Base-by-base conservation (phyloP, 352 stramenopile species). In the Phytophthora niederhauseri region DNA sequence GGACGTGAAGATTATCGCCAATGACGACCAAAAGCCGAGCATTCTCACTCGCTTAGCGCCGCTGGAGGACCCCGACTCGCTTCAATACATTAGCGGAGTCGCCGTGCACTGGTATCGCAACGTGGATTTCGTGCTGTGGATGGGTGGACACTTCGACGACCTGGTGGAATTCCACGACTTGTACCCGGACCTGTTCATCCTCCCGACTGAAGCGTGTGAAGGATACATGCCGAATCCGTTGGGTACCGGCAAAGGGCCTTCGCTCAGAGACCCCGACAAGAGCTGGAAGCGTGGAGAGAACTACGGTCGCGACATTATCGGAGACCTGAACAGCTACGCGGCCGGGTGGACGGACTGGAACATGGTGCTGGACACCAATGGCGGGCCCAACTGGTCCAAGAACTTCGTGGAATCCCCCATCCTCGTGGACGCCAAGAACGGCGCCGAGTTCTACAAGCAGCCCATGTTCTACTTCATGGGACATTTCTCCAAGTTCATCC, bases 301-400 rank as follows among this genome's bases (percentile, higher is more conserved):
- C 60, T 92, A 95, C 55, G 82, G 75, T 20, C 85, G 89, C 41
- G 89, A 97, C 69, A 95, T 97, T 61, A 89, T 97, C 55, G 78
- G 87, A 55, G 86, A 97, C 67, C 52, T 95, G 7, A 84, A 80
- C 57, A 93, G 90, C 75, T 84, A 81, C 64, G 84, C 84, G 14
- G 59, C 69, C 6, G 87, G 87, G 3, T 97, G 88, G 88, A 89
- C 74, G 19, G 87, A 97, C 77, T 97, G 91, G 89, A 97, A 97
- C 68, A 53, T 97, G n/a, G 69, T 81, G 51, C 75, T 97, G 19
- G 73, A 93, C 68, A 83, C 78, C 30, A 62, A 58, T 6, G 81
- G 84, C 8, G 91, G 90, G 0, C 90, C 91, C 4, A 94, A 89
- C 58, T 94, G 92, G 84, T 68, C 74, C 19, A 57, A 73, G 38